Conservation (phyloP, 805 yeast species). For the Candida berthetii region DNA sequence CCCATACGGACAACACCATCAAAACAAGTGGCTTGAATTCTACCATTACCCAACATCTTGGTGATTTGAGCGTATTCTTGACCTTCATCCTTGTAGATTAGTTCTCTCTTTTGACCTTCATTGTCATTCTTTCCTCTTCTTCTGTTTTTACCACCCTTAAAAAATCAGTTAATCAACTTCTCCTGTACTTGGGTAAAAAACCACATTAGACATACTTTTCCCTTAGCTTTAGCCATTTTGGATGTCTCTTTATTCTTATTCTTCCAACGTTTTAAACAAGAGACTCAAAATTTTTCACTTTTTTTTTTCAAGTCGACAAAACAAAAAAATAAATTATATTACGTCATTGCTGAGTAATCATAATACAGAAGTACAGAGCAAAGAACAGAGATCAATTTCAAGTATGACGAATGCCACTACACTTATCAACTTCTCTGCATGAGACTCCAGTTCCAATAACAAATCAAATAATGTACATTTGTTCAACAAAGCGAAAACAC, state of each 20-base stretch:
- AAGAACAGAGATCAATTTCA: no score
- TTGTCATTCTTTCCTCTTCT: slow-evolving; percentile 98
- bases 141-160: slow-evolving; percentile 80
- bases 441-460: no score
- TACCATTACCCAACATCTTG: slow-evolving; percentile 97
- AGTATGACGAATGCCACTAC: no score
- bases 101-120: slow-evolving; percentile 89
- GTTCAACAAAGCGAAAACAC: no score
- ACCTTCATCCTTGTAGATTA: slow-evolving; percentile 87
- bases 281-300: background rate
- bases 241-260: slow-evolving; percentile 1
- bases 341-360: no score
- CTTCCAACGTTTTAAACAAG: background rate
- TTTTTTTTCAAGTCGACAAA: no score
- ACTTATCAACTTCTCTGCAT: no score
- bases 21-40: slow-evolving; percentile 92
- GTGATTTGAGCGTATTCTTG: slow-evolving; percentile 98
- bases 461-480: no score
- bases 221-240: slow-evolving; percentile 72
- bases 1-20: slow-evolving; percentile 94
- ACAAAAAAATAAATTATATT: no score
- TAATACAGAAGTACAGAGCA: no score
- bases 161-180: no score
- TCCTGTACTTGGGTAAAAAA: no score
- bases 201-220: slow-evolving; percentile 26